Conservation (phyloP, 2,329 filamentous ascomycete species). For the Aureobasidium pullulans region DNA sequence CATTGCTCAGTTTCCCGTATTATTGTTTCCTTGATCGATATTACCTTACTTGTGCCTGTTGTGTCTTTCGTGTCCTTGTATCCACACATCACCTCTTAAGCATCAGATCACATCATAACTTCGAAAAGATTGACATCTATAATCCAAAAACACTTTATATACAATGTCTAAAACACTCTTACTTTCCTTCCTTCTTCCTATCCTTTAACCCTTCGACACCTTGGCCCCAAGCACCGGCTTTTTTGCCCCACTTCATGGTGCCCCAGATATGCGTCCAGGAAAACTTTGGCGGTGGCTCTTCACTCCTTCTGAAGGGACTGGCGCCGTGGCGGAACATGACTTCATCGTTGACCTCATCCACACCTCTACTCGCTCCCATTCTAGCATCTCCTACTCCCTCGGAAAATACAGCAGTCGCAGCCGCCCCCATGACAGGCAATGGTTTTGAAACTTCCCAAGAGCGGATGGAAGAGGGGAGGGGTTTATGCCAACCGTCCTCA, state of each 20-base stretch:
- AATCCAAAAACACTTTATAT: neutral
- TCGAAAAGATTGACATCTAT: neutral
- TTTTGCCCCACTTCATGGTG: conserved; percentile 46
- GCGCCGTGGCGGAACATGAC: conserved; percentile 34
- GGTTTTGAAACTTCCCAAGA: conserved; percentile 53
- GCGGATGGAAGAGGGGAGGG: conserved; percentile 54
- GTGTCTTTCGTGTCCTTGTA: too few species aligned
- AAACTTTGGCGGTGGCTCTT: conserved; percentile 44
- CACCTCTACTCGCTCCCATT: conserved; percentile 18
- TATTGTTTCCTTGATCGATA: too few species aligned
- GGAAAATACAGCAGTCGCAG: neutral
- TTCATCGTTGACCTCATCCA: conserved; percentile 25
- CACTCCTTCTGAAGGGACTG: conserved; percentile 39
- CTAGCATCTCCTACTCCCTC: neutral
- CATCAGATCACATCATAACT: too few species aligned
- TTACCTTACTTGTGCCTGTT: too few species aligned
- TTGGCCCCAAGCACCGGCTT: conserved; percentile 45
- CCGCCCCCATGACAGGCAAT: neutral
- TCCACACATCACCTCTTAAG: too few species aligned
- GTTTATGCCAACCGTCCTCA: conserved; percentile 60
- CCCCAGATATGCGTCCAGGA: conserved; percentile 48
- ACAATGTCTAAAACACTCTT: neutral
- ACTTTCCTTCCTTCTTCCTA: conserved; percentile 30
- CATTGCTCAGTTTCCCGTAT: too few species aligned
- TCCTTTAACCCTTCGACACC: conserved; percentile 41